phyloP scores from a whole-genome alignment of 2,329 filamentous ascomycete genomes.

The Pseudogymnoascus verrucosus region DNA sequence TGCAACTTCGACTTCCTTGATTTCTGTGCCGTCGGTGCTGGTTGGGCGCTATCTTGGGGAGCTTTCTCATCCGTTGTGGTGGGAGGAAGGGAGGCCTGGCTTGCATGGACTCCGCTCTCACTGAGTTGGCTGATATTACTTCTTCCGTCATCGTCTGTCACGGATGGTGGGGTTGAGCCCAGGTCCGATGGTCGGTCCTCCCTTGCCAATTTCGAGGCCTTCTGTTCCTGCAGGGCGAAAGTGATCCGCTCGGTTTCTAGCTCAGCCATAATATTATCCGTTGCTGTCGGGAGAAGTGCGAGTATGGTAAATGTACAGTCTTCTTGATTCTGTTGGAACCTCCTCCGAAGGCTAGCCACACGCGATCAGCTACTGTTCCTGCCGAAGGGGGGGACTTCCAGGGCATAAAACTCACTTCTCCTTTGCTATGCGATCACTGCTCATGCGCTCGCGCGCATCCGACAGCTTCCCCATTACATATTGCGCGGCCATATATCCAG shows the following conservation, averaged over 20 bases:
- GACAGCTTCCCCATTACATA: slow-evolving; percentile 88
- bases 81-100: slow-evolving; percentile 57
- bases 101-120: slow-evolving; percentile 76
- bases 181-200: slow-evolving; percentile 38
- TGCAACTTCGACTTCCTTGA: slow-evolving; percentile 74
- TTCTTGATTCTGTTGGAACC: slow-evolving; percentile 98
- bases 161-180: slow-evolving; percentile 43
- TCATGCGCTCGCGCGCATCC: slow-evolving; percentile 93
- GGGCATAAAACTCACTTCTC: slow-evolving; percentile 64
- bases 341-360: slow-evolving; percentile 66
- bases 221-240: slow-evolving; percentile 89
- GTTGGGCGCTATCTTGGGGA: slow-evolving; percentile 34
- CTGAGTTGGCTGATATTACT: slow-evolving; percentile 70
- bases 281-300: slow-evolving; percentile 86
- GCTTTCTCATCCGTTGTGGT: slow-evolving; percentile 34
- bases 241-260: slow-evolving; percentile 90
- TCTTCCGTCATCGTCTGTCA: slow-evolving; percentile 74
- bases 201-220: slow-evolving; percentile 61
- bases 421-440: slow-evolving; percentile 87
- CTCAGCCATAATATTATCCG: slow-evolving; percentile 77
- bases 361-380: slow-evolving; percentile 14
- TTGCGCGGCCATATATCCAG: slow-evolving; percentile 84
- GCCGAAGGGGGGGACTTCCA: background rate
- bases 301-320: slow-evolving; percentile 97
- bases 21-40: slow-evolving; percentile 32